phyloP scores from a whole-genome alignment of 345 rosid species.

The Eucalyptus coolabah region DNA sequence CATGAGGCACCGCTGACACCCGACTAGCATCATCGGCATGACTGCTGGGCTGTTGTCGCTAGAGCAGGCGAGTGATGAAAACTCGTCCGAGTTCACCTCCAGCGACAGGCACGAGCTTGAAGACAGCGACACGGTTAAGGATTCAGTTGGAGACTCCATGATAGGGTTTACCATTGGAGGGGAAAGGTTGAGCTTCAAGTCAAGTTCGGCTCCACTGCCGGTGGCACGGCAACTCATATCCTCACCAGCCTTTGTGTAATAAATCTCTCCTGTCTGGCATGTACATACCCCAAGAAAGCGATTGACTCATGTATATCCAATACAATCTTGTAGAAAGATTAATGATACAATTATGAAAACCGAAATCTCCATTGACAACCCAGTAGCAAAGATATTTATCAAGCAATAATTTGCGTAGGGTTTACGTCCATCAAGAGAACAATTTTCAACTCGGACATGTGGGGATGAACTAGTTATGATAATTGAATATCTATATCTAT shows the following conservation, averaged over 20 bases:
- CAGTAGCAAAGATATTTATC: background rate
- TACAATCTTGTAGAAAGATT: background rate
- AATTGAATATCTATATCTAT: background rate
- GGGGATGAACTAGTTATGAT: background rate
- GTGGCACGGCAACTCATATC: background rate
- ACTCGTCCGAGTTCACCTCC: background rate
- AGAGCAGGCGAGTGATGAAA: background rate
- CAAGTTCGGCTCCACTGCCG: background rate
- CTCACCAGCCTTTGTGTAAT: background rate
- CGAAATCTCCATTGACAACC: background rate
- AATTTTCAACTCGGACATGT: background rate
- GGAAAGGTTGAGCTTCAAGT: background rate
- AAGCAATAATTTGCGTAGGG: background rate
- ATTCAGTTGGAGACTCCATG: background rate
- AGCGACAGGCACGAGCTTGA: constrained; percentile 22
- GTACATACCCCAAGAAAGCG: background rate
- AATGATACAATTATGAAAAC: background rate
- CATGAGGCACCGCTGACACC: constrained; percentile 19
- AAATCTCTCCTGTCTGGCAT: background rate
- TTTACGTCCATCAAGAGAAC: background rate
- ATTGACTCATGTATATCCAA: background rate
- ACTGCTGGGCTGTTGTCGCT: constrained; percentile 3
- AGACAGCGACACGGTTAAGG: background rate
- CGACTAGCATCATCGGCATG: constrained; percentile 17
- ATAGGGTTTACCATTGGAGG: background rate